Base-by-base conservation (phyloP, 352 stramenopile species). In the Globisporangium nagaii region DNA sequence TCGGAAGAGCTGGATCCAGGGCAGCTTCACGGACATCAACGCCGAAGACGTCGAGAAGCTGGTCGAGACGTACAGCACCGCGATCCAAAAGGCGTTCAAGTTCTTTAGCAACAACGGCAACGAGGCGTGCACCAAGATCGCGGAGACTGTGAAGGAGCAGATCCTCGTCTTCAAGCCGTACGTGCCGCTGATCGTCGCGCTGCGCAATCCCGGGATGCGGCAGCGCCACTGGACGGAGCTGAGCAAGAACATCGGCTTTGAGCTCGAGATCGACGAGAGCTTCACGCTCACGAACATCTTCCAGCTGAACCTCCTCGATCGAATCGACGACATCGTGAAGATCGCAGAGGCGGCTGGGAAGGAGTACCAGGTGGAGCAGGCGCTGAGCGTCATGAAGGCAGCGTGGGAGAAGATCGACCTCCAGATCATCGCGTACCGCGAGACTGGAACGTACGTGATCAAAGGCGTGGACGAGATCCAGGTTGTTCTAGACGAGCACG, bases 391-490 rank as follows among this genome's bases (percentile, higher is more conserved):
- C 30, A 98, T 98, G 95, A 90, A 97, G 51, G 64, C 41, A 3
- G 84, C 80, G 22, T 98, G 95, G 95, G 78, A 95, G 36, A 74
- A 68, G 32, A 91, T 98, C 36, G 76, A 96, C 28, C 57, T 98
- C 10, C 75, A 96, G 43, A 92, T 98, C 50, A 67, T 95, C 12
- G 58, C 80, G 13, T 98, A 98, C 52, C 70, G 87, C 13, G 93
- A 98, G 46, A 98, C 95, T 7, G 93, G 90, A 4, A 98, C 95
- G 13, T 97, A 84, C 43, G 96, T 98, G 27, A 86, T 98, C 56
- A 97, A 96, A 44, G 92, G 91, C 12, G 87, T 96, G 11, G 95
- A 98, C 49, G 93, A 98, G 55, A 95, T 98, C 22, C 93, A 98
- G 61, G 72, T 79, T 17, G 84, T 98, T 2, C 68, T 98, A 12